Evolutionary conservation across 768 basidiomycete species (phyloP).

Genomic region (Rhizopogon salebrosus): DNA sequence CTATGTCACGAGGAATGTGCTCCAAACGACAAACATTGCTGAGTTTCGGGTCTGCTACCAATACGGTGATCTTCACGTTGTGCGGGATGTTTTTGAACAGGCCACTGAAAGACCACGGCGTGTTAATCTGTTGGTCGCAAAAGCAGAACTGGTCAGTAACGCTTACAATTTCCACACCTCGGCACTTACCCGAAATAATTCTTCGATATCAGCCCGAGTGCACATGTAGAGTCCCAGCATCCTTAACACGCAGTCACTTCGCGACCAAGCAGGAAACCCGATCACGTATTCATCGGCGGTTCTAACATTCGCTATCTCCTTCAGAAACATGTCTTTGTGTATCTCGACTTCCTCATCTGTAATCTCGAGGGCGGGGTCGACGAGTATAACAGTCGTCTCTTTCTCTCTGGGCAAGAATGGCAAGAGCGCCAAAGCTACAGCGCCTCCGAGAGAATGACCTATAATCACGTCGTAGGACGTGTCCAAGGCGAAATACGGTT

Average conservation of each 20-base stretch:
- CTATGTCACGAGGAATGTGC: neutral
- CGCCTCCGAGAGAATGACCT: constrained; percentile 6
- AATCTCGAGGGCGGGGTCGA: constrained; percentile 2
- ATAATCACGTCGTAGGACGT: constrained; percentile 1
- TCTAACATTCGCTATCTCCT: neutral
- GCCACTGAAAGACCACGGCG: constrained; percentile 9
- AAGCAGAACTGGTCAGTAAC: no score
- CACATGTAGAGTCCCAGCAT: neutral
- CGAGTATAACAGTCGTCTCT: constrained; percentile 2
- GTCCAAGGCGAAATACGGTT: neutral
- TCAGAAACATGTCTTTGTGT: neutral
- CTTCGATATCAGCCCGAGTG: neutral
- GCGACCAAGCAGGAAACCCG: neutral
- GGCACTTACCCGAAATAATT: constrained; percentile 1
- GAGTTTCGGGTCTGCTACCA: constrained; percentile 10
- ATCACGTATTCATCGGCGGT: neutral
- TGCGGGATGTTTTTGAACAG: constrained; percentile 6
- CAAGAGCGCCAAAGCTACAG: constrained; percentile 1
- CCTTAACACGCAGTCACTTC: neutral
- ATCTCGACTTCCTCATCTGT: neutral
- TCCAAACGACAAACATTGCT: constrained; percentile 4
- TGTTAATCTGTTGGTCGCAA: constrained; percentile 7
- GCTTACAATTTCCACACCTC: no score
- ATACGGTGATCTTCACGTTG: constrained; percentile 11
- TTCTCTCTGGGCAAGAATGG: neutral